Evolutionary conservation across 495 filamentous ascomycete genomes (phyloP), one percentile per base, ranked within the genome.

Genomic region (Hamigera avellanea): DNA sequence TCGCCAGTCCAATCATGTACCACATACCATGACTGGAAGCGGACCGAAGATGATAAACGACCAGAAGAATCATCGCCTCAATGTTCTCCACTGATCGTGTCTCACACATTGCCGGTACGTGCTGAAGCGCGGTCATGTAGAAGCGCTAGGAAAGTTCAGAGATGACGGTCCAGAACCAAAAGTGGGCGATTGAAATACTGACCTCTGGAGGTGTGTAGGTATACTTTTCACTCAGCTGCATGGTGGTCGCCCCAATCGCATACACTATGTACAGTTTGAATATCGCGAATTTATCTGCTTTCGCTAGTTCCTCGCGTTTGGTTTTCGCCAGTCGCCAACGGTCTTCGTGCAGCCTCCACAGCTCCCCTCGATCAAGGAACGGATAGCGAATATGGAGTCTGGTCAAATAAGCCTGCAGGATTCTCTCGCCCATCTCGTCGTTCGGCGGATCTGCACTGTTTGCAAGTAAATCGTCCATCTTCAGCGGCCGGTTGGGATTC

Each of bases 1-100:
- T 73, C 1, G 68, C 68, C 16, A 73, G 54, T 19, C 68, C 68
- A 27, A 73, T 64, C 64, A 73, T 70, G 33, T 73, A 73, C 69
- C 68, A 73, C 43, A 73, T 59, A 9, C 68, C 69, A 44, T 69
- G 66, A 32, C 62, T 73, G 1, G 64, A 67, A 2, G 66, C 56
- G 14, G 64, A 68, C 8, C 69, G 58, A 2, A 73, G 51, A 40
- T 73, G 66, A 35, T 70, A 73, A 8, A 72, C 53, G 4, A 73
- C 67, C 7, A 73, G 50, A 17, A 73, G 61, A 6, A 63, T 53
- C 68, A 73, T 73, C n/a, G 69, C 67, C 41, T 72, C 66, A 23
- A 73, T 65, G 28, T 73, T 73, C 14, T 73, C 59, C 2, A 68
- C 54, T 1, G 68, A 72, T 25, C 64, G 56, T 8, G 63, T 59